phyloP scores from a whole-genome alignment of 495 filamentous ascomycete genomes.

The Talaromyces adpressus region DNA sequence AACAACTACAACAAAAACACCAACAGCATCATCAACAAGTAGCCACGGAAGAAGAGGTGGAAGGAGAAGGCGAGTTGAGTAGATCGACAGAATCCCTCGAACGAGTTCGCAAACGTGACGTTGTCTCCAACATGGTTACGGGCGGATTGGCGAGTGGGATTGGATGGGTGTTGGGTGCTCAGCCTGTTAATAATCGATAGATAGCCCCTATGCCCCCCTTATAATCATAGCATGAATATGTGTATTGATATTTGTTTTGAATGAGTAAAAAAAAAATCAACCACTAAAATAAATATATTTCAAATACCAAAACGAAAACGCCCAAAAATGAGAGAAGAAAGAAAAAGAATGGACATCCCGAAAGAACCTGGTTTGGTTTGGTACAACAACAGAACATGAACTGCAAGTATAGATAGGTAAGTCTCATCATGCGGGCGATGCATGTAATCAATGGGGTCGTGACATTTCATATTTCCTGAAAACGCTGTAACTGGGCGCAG shows the following conservation, averaged over 20 bases:
- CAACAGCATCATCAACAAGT: background rate
- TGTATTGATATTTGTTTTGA: background rate
- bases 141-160: slow-evolving; percentile 72
- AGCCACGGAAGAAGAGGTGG: slow-evolving; percentile 12
- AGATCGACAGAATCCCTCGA: slow-evolving; percentile 18
- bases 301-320: background rate
- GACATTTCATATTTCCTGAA: background rate
- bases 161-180: slow-evolving; percentile 78
- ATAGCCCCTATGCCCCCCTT: background rate
- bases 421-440: background rate
- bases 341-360: background rate
- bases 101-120: slow-evolving; percentile 66
- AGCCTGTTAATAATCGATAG: slow-evolving; percentile 37
- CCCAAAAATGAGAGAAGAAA: slow-evolving; percentile 11
- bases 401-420: background rate
- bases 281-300: background rate
- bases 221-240: background rate
- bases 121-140: slow-evolving; percentile 67
- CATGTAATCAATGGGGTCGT: background rate
- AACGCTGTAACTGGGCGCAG: background rate
- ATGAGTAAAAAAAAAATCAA: background rate
- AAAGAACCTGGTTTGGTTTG: background rate
- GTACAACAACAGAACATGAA: background rate
- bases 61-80: slow-evolving; percentile 20
- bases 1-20: slow-evolving; percentile 5